Conservation (phyloP, 495 filamentous ascomycete genomes). For the Chaetomidium leptoderma region DNA sequence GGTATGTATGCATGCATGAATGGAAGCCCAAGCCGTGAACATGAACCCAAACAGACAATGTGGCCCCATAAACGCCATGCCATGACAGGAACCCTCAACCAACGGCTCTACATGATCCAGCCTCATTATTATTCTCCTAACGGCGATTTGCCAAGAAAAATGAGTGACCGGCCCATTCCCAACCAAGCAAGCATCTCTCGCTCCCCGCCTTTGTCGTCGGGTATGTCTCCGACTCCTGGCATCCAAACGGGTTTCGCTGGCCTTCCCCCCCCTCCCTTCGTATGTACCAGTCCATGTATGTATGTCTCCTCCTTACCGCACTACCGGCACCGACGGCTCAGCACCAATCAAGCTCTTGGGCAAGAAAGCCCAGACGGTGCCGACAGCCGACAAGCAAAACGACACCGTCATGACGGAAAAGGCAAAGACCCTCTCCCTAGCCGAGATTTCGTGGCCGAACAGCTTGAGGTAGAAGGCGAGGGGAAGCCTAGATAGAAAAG, state of each 20-base stretch:
- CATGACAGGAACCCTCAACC: neutral
- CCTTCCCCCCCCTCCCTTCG: too few species aligned
- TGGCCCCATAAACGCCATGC: conserved; percentile 4
- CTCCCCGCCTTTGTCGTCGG: neutral
- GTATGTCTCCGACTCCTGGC: too few species aligned
- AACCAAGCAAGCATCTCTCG: neutral
- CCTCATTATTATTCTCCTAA: neutral
- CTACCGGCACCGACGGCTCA: conserved; percentile 18
- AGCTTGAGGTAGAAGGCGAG: conserved; percentile 89
- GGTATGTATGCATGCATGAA: conserved; percentile 6
- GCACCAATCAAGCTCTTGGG: conserved; percentile 59
- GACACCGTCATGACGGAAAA: conserved; percentile 68
- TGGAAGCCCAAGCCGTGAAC: neutral
- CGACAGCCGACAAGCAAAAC: conserved; percentile 62
- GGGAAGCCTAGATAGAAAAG: conserved; percentile 62
- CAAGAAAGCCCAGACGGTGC: conserved; percentile 84
- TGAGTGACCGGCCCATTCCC: neutral
- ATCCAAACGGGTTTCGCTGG: too few species aligned
- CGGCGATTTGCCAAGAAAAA: neutral
- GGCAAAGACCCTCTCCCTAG: conserved; percentile 59
- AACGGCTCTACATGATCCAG: neutral
- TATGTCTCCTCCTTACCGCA: too few species aligned
- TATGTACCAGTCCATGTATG: too few species aligned
- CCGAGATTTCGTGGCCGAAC: conserved; percentile 73
- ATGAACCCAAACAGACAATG: neutral